Evolutionary conservation across 176 grass and related monocot genomes (phyloP).

Genomic region (Carex scoparia): DNA sequence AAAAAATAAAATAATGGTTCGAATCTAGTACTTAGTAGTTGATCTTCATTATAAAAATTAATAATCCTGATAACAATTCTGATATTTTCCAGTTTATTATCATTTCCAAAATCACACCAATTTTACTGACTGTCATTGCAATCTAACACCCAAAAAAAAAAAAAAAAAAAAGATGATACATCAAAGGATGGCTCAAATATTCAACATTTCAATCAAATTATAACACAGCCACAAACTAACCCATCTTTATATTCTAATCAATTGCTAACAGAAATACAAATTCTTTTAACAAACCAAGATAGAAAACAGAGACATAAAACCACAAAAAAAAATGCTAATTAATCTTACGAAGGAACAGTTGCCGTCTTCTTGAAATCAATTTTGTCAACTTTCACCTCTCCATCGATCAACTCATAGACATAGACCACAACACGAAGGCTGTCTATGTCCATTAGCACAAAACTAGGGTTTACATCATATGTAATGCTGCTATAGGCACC

Average conservation of each 20-base stretch:
- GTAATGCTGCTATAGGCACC: conserved; percentile 92
- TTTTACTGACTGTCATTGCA: conserved; percentile 3
- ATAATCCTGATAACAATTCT: not conserved
- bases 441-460: conserved; percentile 97
- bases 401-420: conserved; percentile 94
- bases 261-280: not conserved
- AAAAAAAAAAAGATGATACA: not conserved
- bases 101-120: conserved; percentile 9
- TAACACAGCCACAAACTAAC: conserved; percentile 6
- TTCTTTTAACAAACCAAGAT: not conserved
- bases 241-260: conserved; percentile 6
- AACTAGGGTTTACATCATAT: conserved; percentile 92
- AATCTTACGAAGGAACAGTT: conserved; percentile 38
- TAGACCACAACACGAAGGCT: conserved; percentile 92
- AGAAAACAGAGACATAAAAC: not conserved
- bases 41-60: too few species aligned
- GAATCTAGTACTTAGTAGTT: too few species aligned
- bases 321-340: not conserved
- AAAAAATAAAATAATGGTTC: too few species aligned
- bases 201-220: not conserved
- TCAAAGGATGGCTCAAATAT: not conserved
- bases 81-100: not conserved
- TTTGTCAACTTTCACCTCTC: conserved; percentile 96
- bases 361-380: conserved; percentile 97
- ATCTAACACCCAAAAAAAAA: not conserved